These are phyloP conservation scores for Quercus lobata DNA, from an alignment of 331 rosid genomes.

Conservation along the genomic window DNA sequence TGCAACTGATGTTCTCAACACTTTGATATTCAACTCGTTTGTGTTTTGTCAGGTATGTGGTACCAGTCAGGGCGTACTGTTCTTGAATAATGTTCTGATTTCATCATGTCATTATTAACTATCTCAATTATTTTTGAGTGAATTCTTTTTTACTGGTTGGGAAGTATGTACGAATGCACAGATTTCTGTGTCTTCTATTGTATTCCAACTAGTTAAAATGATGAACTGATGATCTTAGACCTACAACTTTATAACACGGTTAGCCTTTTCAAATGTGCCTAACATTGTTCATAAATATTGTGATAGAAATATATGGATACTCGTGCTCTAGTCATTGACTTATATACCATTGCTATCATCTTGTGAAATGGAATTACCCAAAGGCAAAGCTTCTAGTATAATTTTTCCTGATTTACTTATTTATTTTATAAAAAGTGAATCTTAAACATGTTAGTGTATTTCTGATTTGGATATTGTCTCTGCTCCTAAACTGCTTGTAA, in stretches of 20 bases:
- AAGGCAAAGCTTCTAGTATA: no score
- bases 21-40: conserved; percentile 86
- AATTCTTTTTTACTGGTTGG: not conserved
- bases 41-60: conserved; percentile 89
- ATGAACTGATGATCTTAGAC: not conserved
- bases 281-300: no score
- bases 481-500: not conserved
- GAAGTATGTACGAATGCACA: not conserved
- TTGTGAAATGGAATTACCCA: no score
- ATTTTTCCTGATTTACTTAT: no score
- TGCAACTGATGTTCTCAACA: conserved; percentile 61
- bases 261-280: no score
- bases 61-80: not conserved
- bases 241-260: no score
- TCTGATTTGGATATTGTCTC: not conserved
- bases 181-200: not conserved
- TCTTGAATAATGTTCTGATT: not conserved
- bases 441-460: no score
- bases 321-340: no score
- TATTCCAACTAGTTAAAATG: not conserved
- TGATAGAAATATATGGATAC: no score
- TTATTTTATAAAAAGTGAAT: no score
- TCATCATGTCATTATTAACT: not conserved
- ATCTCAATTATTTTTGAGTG: not conserved
- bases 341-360: no score